Evolutionary conservation across 176 grass and related monocot species (phyloP), one percentile per base, ranked within the genome.

Genomic region (Microstegium vimineum): DNA sequence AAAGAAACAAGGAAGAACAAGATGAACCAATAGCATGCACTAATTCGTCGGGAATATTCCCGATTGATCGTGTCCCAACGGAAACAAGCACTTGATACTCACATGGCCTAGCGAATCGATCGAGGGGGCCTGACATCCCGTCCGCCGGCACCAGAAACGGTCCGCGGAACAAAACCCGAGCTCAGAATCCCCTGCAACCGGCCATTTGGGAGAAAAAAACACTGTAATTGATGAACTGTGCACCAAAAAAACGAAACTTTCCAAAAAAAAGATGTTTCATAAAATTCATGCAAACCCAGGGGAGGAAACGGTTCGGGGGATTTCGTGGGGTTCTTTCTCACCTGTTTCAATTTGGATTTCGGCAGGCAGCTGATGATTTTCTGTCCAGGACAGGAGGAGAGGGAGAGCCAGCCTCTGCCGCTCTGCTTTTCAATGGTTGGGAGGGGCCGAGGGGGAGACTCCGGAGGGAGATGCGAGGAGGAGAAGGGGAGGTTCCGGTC

Each of bases 91-190:
- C 47, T 62, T 6, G 0, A 63, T 73, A 87, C 94, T 97, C 87
- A 97, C 94, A 92, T 82, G 94, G 94, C 87, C 84, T 87, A 3
- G 91, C 89, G 52, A 89, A 87, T 81, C 84, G 62, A 68, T 93
- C 94, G 71, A 97, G 91, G 25, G 91, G 94, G 4, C 84, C 94
- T 49, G 94, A 97, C 94, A 97, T 97, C 75, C 77, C 75, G 51
- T 78, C 78, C 62, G 5, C 64, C 82, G 62, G 3, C 42, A 72
- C 76, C 14, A 33, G 59, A 74, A 34, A 42, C 74, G 40, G 73
- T 22, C 38, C 27, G 10, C 67, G 68, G 31, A 15, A 41, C 82
- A 65, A 40, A 47, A 66, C 15, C 31, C 66, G n/a, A 73, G n/a
- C 62, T 60, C 74, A 66, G 23, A 86, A 78, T 49, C 66, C 37